Percentiles rank a stretch among this genome's conserved stretches.
These are phyloP conservation scores for Apium graveolens DNA, from an alignment of 129 eudicot species.

Conservation along the genomic window DNA sequence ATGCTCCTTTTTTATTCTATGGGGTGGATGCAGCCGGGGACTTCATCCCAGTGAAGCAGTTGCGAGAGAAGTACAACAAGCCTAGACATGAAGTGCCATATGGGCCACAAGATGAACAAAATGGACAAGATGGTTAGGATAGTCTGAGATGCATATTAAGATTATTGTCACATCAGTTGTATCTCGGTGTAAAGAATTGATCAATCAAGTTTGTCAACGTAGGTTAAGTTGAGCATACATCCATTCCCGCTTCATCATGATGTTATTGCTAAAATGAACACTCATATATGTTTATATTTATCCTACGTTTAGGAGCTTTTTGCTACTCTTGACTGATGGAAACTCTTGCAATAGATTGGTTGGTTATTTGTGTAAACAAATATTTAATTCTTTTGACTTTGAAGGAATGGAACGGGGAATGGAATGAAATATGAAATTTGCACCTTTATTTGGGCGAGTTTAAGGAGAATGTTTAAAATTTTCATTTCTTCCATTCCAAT, in stretches of 20 bases:
- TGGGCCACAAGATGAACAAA: conserved; percentile 51
- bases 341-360: background rate
- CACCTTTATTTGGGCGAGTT: too few species aligned
- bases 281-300: background rate
- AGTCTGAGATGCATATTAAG: background rate
- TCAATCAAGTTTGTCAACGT: background rate
- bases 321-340: background rate
- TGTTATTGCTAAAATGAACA: background rate
- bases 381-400: too few species aligned
- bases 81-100: conserved; percentile 84
- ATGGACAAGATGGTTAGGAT: conserved; percentile 35
- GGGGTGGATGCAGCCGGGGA: conserved; percentile 93
- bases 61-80: conserved; percentile 78
- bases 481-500: too few species aligned
- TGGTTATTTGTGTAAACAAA: background rate
- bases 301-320: background rate
- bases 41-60: conserved; percentile 82
- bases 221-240: background rate
- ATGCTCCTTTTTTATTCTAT: conserved; percentile 66
- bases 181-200: conserved; percentile 2
- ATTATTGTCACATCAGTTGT: background rate
- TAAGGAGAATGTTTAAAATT: too few species aligned
- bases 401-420: too few species aligned
- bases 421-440: too few species aligned
- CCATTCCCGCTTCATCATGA: too few species aligned